Evolutionary conservation across 2,329 filamentous ascomycete species (phyloP).

Genomic region (Cryphonectria radicalis): DNA sequence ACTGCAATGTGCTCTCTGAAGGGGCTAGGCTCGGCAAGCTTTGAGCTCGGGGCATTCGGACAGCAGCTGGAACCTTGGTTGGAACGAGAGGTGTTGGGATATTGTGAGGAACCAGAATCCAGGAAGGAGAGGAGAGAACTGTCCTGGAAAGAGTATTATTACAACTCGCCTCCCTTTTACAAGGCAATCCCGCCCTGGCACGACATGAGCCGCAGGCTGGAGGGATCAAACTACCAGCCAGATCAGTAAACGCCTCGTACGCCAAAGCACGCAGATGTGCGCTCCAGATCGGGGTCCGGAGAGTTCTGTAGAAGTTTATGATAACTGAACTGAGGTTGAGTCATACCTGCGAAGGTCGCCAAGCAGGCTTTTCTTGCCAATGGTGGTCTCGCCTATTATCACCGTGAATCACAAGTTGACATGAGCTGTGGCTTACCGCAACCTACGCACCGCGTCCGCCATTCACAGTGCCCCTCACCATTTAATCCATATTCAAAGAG

Average conservation of each 20-base stretch:
- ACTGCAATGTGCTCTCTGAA: constrained; percentile 10
- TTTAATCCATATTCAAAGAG: not conserved
- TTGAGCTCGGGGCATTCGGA: not conserved
- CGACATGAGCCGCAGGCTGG: constrained; percentile 10
- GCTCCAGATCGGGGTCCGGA: too few species aligned
- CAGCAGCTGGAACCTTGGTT: constrained; percentile 7
- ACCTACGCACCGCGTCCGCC: not conserved
- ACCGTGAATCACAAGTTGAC: not conserved
- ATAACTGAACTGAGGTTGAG: not conserved
- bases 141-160: too few species aligned
- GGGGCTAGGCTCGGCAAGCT: not conserved
- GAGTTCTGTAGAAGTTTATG: not conserved
- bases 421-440: not conserved
- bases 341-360: not conserved
- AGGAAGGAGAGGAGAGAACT: too few species aligned
- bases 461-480: not conserved
- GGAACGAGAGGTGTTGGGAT: constrained; percentile 16
- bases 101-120: not conserved
- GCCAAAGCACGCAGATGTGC: not conserved
- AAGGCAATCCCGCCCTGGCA: constrained; percentile 7
- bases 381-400: not conserved
- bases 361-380: not conserved
- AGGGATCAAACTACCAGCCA: constrained; percentile 15
- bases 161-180: not conserved
- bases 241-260: not conserved